A percentile compares a stretch with the other conserved stretches of the same genome.
Conservation (phyloP, 768 basidiomycete genomes). For the Termitomyces heimii region DNA sequence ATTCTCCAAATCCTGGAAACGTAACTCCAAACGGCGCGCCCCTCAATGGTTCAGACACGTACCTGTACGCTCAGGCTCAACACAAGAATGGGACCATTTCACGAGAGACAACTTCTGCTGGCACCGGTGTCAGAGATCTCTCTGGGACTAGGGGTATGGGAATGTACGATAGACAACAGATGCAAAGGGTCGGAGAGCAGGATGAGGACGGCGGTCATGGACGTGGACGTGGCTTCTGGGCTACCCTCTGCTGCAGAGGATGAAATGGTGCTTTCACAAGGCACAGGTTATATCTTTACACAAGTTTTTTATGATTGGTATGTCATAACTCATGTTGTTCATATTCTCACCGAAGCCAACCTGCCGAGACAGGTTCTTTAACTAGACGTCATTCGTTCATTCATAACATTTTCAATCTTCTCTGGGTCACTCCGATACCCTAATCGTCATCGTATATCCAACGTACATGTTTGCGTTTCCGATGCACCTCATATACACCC, state of each 20-base stretch:
- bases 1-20: conserved; percentile 42
- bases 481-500: conserved; percentile 8
- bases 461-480: conserved; percentile 9
- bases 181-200: conserved; percentile 51
- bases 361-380: conserved; percentile 1
- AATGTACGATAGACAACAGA: conserved; percentile 62
- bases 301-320: conserved; percentile 18
- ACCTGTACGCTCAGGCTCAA: conserved; percentile 53
- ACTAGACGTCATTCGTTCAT: conserved; percentile 11
- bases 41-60: conserved; percentile 60
- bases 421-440: conserved; percentile 13
- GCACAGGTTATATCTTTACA: conserved; percentile 27
- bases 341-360: neutral
- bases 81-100: conserved; percentile 47
- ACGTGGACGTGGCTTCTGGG: conserved; percentile 56
- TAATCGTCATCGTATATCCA: conserved; percentile 15
- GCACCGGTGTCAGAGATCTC: conserved; percentile 28
- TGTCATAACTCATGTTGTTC: neutral
- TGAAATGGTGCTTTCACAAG: conserved; percentile 22
- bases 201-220: conserved; percentile 64
- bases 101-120: conserved; percentile 46
- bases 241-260: conserved; percentile 65
- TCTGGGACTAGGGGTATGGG: conserved; percentile 45
- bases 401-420: conserved; percentile 1
- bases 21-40: conserved; percentile 36